These are phyloP conservation scores for Termitomyces sp. DNA, from an alignment of 768 basidiomycete genomes.

Conservation along the genomic window DNA sequence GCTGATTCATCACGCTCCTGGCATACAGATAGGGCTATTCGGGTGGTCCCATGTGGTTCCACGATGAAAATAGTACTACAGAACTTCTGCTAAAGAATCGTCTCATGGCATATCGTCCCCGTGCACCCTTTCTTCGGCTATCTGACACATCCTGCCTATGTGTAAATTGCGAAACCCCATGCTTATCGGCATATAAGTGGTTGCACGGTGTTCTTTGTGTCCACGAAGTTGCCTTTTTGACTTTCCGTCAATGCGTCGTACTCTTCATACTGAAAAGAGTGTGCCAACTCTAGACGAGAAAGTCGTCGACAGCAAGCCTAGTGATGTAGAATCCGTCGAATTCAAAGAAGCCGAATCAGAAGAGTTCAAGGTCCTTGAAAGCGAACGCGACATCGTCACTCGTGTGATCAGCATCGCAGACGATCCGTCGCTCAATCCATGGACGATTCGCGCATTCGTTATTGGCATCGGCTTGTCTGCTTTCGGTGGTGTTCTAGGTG, in stretches of 20 bases:
- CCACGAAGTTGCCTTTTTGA: not conserved
- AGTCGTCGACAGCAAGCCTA: constrained; percentile 22
- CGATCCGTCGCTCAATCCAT: constrained; percentile 41
- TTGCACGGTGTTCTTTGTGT: not conserved
- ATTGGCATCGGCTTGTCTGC: constrained; percentile 44
- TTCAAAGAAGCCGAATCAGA: constrained; percentile 17
- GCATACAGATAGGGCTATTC: not conserved
- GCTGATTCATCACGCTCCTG: not conserved
- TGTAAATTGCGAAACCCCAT: not conserved
- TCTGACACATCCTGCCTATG: too few species aligned
- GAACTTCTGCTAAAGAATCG: not conserved
- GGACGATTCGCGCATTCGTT: constrained; percentile 44
- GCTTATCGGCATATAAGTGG: not conserved
- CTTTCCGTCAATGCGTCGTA: not conserved
- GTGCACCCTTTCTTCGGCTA: not conserved
- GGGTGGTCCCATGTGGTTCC: not conserved
- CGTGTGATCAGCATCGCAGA: constrained; percentile 43
- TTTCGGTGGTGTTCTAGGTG: constrained; percentile 50
- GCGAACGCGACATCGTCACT: constrained; percentile 45
- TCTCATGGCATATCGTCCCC: not conserved
- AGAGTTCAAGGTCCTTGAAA: constrained; percentile 32
- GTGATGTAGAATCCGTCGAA: constrained; percentile 30
- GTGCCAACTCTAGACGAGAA: constrained; percentile 19
- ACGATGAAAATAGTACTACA: not conserved
- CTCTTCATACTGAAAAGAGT: constrained; percentile 4